Percentiles rank a stretch among this genome's conserved stretches.
Conservation (phyloP, 768 basidiomycete genomes). For the Lactarius quietus region DNA sequence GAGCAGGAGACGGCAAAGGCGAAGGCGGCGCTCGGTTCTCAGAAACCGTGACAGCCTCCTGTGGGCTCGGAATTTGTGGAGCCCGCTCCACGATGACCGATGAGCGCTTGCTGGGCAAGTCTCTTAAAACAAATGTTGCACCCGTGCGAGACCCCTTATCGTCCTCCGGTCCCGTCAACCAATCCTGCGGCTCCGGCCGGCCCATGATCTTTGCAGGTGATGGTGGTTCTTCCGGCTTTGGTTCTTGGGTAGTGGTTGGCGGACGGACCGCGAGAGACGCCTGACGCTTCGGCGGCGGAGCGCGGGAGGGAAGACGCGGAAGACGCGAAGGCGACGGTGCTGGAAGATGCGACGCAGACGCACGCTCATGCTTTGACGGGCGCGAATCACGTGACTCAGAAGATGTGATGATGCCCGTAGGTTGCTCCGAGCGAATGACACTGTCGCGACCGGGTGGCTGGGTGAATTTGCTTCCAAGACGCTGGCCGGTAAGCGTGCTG, state of each 20-base stretch:
- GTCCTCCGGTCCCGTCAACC: conserved; percentile 70
- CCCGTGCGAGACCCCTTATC: conserved; percentile 27
- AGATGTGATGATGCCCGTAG: conserved; percentile 50
- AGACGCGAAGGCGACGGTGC: conserved; percentile 26
- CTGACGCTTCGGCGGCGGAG: conserved; percentile 49
- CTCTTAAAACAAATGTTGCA: conserved; percentile 50
- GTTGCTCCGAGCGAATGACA: conserved; percentile 53
- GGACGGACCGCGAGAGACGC: conserved; percentile 35
- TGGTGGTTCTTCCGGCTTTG: conserved; percentile 20
- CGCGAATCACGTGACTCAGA: conserved; percentile 35
- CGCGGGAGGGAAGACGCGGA: conserved; percentile 34
- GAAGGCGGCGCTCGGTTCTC: conserved; percentile 1
- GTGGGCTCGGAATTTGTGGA: conserved; percentile 30
- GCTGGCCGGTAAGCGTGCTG: conserved; percentile 1
- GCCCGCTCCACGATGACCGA: conserved; percentile 56
- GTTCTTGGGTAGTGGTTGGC: not conserved
- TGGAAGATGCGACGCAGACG: conserved; percentile 14
- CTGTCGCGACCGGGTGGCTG: conserved; percentile 30
- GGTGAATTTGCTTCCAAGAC: conserved; percentile 14
- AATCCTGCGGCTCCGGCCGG: conserved; percentile 48
- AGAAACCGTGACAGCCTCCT: conserved; percentile 27
- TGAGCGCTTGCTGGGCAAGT: conserved; percentile 69
- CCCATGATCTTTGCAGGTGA: conserved; percentile 30
- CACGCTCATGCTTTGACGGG: conserved; percentile 12
- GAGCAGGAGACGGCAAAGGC: conserved; percentile 20